Conservation (phyloP, 2,329 filamentous ascomycete genomes). For the Botrytis deweyae region DNA sequence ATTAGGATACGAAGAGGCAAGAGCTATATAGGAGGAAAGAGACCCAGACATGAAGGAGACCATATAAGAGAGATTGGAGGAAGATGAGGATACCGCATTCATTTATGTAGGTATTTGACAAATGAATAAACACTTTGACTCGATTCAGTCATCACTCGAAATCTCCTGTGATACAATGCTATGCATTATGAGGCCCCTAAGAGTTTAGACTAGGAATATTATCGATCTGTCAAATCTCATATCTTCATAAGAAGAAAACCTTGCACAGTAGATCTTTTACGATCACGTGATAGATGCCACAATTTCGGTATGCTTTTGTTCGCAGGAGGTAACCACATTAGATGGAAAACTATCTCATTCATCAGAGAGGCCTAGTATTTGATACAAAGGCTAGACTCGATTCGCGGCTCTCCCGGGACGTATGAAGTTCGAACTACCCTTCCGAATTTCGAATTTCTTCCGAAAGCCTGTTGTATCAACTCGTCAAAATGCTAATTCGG, state of each 20-base stretch:
- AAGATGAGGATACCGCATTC: not conserved
- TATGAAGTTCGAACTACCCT: not conserved
- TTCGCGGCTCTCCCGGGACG: no score
- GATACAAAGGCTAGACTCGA: not conserved
- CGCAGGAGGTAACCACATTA: not conserved
- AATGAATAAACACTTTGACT: not conserved
- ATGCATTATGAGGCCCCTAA: not conserved
- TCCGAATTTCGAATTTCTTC: not conserved
- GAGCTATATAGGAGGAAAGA: not conserved
- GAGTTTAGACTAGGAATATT: not conserved
- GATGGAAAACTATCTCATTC: not conserved
- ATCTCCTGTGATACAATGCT: not conserved
- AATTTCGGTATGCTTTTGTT: not conserved
- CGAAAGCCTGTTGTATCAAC: not conserved
- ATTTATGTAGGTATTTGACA: not conserved
- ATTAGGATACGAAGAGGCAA: not conserved
- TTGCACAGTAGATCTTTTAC: not conserved
- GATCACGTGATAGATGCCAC: not conserved
- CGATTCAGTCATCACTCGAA: not conserved
- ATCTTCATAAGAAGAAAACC: not conserved
- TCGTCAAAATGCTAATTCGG: not conserved
- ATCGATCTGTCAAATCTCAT: not conserved
- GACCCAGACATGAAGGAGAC: not conserved
- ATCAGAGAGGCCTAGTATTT: no score
- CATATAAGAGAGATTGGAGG: accelerated